Base-by-base conservation (phyloP, 192 early-diverging fungal species). In the Coemansia biformis region DNA sequence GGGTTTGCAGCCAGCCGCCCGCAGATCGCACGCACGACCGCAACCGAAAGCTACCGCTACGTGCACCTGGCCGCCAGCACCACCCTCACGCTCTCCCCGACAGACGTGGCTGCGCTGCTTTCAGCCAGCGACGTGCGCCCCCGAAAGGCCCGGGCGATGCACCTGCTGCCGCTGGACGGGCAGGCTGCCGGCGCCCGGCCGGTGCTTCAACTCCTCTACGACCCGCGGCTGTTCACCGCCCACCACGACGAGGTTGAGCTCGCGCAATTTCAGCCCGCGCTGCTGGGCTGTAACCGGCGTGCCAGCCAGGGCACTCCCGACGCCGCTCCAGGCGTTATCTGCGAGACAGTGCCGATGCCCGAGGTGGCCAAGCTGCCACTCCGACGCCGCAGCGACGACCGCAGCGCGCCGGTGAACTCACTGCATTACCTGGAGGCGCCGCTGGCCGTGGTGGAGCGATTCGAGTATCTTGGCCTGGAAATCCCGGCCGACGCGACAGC, bases 371-470 rank as follows among this genome's bases (percentile, higher is more conserved):
- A 53, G 33, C 44, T 74, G 22, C 70, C 70, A 7, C 43, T 62
- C n/a, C 57, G 49, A 23, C 39, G 31, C 0, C 16, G 34, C 9
- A 48, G 40, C 23, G 54, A 53, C 18, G 51, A 58, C 14, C 54
- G 59, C 0, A 21, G 28, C 5, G 11, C 39, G 34, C 54, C 63
- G 9, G 51, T 63, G 33, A 38, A 18, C 8, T 21, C 50, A 18
- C 38, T 74, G 10, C 37, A 54, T 2, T 74, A 74, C 13, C 7
- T 58, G 11, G 63, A 74, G 21, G 38, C 51, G 0, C 48, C 70
- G 13, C 35, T 24, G 6, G 10, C 21, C 2, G 42, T 10, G 7
- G 10, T 74, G 6, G 32, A 33, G 8, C 24, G 28, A 14, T 63
- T 54, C 39, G 40, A 45, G 4, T 66, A 59, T 17, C 4, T 66